Evolutionary conservation across 441 rosid genomes (phyloP).

Genomic region (Aleurites moluccanus): DNA sequence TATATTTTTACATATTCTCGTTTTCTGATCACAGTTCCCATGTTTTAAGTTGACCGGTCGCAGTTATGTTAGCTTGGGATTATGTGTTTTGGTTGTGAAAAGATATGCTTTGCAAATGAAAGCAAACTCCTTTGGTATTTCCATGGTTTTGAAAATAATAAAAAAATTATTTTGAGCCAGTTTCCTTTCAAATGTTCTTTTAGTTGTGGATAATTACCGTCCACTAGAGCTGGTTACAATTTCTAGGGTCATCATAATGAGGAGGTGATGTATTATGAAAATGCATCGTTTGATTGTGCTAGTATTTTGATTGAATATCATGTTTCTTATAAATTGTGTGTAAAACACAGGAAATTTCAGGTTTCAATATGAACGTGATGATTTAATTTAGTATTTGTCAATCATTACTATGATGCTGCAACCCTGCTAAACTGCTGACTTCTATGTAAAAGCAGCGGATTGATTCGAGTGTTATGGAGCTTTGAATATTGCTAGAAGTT

Average conservation of each 20-base stretch:
- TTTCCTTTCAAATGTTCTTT: background rate
- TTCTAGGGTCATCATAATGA: background rate
- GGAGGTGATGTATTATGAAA: background rate
- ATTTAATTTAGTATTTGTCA: background rate
- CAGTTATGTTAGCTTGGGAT: constrained; percentile 7
- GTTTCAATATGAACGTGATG: background rate
- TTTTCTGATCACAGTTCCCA: background rate
- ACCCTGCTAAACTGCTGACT: background rate
- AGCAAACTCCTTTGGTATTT: background rate
- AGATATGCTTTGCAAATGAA: background rate
- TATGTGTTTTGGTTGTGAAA: background rate
- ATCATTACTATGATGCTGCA: background rate
- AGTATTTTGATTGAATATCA: background rate
- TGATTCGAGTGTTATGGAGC: background rate
- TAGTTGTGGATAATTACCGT: too few relatives aligned
- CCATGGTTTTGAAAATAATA: background rate
- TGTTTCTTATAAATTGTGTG: background rate
- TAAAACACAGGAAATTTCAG: background rate
- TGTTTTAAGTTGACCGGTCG: background rate
- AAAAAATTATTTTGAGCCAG: background rate
- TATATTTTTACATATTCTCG: too few relatives aligned
- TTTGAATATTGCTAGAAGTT: background rate
- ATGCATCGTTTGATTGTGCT: background rate
- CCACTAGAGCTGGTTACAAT: background rate
- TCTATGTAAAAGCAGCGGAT: background rate